These are phyloP conservation scores for Pythium folliculosum DNA, from an alignment of 352 stramenopile genomes.

Conservation along the genomic window DNA sequence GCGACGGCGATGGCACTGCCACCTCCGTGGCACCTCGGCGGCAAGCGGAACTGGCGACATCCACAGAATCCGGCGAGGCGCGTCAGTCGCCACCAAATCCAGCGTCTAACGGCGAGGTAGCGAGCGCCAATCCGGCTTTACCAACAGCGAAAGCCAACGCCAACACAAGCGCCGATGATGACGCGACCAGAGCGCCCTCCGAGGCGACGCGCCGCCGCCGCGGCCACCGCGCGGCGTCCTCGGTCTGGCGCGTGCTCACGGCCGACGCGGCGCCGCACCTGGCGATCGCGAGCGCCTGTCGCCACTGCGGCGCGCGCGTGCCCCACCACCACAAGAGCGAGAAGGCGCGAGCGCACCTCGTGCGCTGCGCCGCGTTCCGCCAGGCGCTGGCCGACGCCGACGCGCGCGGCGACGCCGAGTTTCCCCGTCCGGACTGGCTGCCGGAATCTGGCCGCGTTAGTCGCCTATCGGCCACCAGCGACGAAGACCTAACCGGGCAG, in stretches of 20 bases:
- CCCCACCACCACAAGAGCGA: conserved; percentile 44
- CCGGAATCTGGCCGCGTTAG: no score
- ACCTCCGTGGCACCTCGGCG: not conserved
- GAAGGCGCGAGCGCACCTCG: conserved; percentile 36
- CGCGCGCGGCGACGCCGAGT: not conserved
- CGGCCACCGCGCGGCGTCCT: conserved; percentile 33
- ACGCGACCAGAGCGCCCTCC: not conserved
- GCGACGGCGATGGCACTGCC: not conserved
- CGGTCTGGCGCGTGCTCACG: conserved; percentile 34
- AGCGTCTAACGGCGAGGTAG: not conserved
- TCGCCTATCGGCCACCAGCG: no score
- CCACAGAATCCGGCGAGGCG: not conserved
- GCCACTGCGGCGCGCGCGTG: conserved; percentile 28
- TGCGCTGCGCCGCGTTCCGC: conserved; percentile 29
- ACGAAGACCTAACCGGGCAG: no score
- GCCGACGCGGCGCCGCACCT: conserved; percentile 28
- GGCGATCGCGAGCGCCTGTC: conserved; percentile 21
- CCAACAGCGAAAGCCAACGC: conserved; percentile 1
- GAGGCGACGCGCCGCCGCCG: conserved; percentile 16
- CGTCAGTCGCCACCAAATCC: not conserved
- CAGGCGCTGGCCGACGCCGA: not conserved
- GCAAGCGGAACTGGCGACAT: not conserved
- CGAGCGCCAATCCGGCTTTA: not conserved
- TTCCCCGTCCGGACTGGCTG: conserved; percentile 20
- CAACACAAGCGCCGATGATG: not conserved